Evolutionary conservation across 345 rosid genomes (phyloP).

Genomic region (Bruguiera sexangula): DNA sequence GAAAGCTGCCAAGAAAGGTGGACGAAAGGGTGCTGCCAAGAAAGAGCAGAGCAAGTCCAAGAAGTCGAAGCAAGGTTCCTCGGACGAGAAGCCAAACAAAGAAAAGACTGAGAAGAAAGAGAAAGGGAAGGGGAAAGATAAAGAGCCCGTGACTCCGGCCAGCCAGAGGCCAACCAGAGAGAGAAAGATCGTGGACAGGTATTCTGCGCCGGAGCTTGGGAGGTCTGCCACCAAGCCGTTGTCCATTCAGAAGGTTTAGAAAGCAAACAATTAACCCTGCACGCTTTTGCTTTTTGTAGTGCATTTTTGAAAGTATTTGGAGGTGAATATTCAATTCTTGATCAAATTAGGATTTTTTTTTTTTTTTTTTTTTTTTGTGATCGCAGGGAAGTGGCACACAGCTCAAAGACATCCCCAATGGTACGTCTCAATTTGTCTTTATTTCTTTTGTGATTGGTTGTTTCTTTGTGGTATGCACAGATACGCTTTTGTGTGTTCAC

Average conservation of each 20-base stretch:
- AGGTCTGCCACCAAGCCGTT: slow-evolving; percentile 56
- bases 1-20: slow-evolving; percentile 19
- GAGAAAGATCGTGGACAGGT: slow-evolving; percentile 85
- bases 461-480: neutral
- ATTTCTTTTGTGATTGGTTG: neutral
- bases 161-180: slow-evolving; percentile 85
- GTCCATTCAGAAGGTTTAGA: slow-evolving; percentile 63
- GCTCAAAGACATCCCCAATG: slow-evolving; percentile 92
- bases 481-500: neutral
- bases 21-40: slow-evolving; percentile 28
- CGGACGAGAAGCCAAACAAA: neutral
- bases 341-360: neutral
- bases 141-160: slow-evolving; percentile 46
- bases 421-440: slow-evolving; percentile 28
- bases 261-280: neutral
- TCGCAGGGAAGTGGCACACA: slow-evolving; percentile 80
- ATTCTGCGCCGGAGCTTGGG: slow-evolving; percentile 55
- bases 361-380: neutral
- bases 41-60: slow-evolving; percentile 15
- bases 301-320: neutral
- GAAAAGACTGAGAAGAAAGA: slow-evolving; percentile 17
- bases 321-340: neutral
- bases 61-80: no score
- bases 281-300: neutral
- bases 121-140: slow-evolving; percentile 18